Conservation (phyloP, 164 flowering plant genomes). For the Vitis amurensis region DNA sequence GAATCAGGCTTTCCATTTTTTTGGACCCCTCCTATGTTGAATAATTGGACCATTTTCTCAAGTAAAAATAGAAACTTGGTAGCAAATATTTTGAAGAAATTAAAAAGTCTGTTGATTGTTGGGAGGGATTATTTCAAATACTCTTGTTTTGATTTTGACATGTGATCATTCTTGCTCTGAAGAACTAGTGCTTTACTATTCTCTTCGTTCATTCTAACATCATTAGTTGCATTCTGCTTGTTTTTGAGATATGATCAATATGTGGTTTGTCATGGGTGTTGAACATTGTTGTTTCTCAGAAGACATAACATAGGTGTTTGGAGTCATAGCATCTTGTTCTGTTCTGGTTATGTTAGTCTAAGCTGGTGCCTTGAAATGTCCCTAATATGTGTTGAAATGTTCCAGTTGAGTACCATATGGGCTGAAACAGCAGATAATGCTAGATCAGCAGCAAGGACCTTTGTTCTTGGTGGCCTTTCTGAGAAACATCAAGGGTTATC, state of each 20-base stretch:
- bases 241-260: background rate
- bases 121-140: too few relatives aligned
- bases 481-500: slow-evolving; percentile 78
- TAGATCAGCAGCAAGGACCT: slow-evolving; percentile 75
- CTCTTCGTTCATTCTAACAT: background rate
- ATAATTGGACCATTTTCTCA: too few relatives aligned
- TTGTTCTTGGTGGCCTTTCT: slow-evolving; percentile 89
- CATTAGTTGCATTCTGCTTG: background rate
- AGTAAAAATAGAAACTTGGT: too few relatives aligned
- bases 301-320: background rate
- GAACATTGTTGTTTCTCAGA: background rate
- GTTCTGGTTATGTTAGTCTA: background rate
- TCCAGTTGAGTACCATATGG: slow-evolving; percentile 95
- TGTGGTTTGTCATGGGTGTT: background rate
- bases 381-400: slow-evolving; percentile 2
- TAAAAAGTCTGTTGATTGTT: too few relatives aligned
- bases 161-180: background rate
- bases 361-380: background rate
- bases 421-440: slow-evolving; percentile 94
- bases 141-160: too few relatives aligned
- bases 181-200: background rate
- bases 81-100: too few relatives aligned
- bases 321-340: background rate
- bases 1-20: too few relatives aligned
- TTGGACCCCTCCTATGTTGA: too few relatives aligned